Percentiles rank a stretch among this genome's conserved stretches.
Conservation (phyloP, 805 yeast species). For the Teunomyces panamensis region DNA sequence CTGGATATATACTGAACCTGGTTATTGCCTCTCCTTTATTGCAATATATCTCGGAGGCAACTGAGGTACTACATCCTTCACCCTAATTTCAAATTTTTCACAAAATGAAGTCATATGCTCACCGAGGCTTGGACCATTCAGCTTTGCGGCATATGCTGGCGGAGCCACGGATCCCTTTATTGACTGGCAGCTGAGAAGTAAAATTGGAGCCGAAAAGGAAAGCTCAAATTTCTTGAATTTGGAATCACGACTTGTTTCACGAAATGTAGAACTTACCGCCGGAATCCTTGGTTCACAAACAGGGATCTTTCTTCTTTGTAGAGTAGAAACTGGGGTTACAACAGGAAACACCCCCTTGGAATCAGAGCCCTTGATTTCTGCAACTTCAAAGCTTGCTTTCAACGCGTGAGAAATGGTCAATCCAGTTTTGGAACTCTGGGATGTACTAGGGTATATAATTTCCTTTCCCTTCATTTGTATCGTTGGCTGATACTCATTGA, state of each 20-base stretch:
- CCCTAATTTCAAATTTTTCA: background rate
- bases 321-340: background rate
- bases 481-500: background rate
- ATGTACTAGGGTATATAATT: conserved; percentile 6
- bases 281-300: background rate
- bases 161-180: conserved; percentile 11
- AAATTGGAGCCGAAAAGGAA: conserved; percentile 12
- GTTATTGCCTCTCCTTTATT: background rate
- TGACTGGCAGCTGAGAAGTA: conserved; percentile 10
- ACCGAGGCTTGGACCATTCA: background rate
- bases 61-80: background rate
- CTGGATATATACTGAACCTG: background rate
- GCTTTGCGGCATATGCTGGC: conserved; percentile 8
- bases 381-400: conserved; percentile 11
- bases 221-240: conserved; percentile 12
- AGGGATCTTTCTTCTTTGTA: background rate
- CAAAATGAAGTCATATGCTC: conserved; percentile 1
- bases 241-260: conserved; percentile 2
- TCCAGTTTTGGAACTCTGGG: conserved; percentile 4
- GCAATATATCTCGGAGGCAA: background rate
- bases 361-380: conserved; percentile 4
- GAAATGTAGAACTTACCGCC: conserved; percentile 7
- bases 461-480: conserved; percentile 6
- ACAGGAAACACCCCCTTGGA: background rate
- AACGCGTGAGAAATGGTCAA: conserved; percentile 9